Conservation (phyloP, 495 filamentous ascomycete genomes). For the Aspergillus asperescens region DNA sequence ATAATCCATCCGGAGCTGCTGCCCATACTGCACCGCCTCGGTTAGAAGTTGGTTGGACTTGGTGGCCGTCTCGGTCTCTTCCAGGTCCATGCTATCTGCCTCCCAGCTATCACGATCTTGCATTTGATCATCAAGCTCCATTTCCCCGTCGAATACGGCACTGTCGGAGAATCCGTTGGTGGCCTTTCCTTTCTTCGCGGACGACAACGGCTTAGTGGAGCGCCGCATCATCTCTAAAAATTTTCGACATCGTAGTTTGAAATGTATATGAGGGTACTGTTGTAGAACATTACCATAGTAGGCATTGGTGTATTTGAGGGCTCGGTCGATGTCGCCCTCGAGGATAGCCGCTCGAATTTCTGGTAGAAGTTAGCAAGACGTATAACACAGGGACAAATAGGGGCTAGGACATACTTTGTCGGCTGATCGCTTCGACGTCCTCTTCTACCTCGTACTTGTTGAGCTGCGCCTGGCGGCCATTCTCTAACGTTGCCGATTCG, state of each 20-base stretch:
- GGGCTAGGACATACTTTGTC: constrained; percentile 63
- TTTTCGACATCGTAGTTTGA: constrained; percentile 83
- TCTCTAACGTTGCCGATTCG: constrained; percentile 61
- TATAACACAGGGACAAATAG: not conserved
- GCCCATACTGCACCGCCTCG: constrained; percentile 75
- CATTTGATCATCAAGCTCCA: constrained; percentile 73
- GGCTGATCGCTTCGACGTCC: constrained; percentile 78
- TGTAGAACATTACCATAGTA: constrained; percentile 78
- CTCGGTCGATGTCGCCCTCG: constrained; percentile 88
- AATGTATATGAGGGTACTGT: constrained; percentile 84
- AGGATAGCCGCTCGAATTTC: constrained; percentile 85
- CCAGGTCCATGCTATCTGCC: constrained; percentile 51
- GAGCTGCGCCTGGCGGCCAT: constrained; percentile 47
- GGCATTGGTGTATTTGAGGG: constrained; percentile 69
- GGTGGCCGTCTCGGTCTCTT: constrained; percentile 32
- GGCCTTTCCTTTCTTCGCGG: constrained; percentile 33
- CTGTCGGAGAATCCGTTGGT: constrained; percentile 34
- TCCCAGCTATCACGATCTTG: constrained; percentile 46
- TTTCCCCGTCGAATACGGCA: constrained; percentile 61
- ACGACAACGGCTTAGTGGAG: constrained; percentile 57
- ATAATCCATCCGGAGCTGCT: constrained; percentile 71
- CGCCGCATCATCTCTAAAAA: constrained; percentile 94
- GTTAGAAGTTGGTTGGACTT: constrained; percentile 54
- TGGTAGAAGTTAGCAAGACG: constrained; percentile 29
- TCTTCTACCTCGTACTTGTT: constrained; percentile 70